Percentiles rank a stretch among this genome's conserved stretches.
Evolutionary conservation across 73 alveolate genomes (phyloP).

Genomic region (Uronychia setigera): DNA sequence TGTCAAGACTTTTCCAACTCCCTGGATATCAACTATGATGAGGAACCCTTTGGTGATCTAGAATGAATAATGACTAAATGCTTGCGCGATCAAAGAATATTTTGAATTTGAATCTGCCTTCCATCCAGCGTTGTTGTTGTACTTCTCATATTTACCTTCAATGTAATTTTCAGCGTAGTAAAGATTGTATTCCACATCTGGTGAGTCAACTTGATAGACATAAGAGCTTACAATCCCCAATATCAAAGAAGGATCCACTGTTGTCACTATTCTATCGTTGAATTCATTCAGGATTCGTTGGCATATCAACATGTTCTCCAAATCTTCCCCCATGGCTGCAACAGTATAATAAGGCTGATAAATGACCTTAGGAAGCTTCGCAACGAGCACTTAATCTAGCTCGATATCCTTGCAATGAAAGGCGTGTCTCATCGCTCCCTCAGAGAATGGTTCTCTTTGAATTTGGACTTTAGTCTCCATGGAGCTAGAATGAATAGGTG

Average conservation of each 20-base stretch:
- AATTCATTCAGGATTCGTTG: constrained; percentile 56
- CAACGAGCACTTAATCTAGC: constrained; percentile 50
- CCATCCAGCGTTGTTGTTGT: constrained; percentile 73
- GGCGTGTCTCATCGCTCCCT: constrained; percentile 68
- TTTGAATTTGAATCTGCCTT: background rate
- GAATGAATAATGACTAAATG: constrained; percentile 61
- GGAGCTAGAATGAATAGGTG: constrained; percentile 1
- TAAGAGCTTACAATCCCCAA: constrained; percentile 51
- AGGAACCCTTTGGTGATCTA: constrained; percentile 54
- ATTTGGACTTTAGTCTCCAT: constrained; percentile 13
- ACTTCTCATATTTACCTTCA: constrained; percentile 59
- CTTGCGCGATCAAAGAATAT: background rate
- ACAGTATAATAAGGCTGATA: background rate
- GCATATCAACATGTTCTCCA: constrained; percentile 61
- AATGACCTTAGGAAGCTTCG: constrained; percentile 20
- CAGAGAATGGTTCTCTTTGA: constrained; percentile 54
- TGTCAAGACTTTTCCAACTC: constrained; percentile 43
- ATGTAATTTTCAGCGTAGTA: constrained; percentile 60
- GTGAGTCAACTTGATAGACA: constrained; percentile 40
- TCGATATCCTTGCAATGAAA: constrained; percentile 45
- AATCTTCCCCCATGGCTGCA: constrained; percentile 30
- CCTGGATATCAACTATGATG: constrained; percentile 57
- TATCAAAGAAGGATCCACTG: constrained; percentile 23
- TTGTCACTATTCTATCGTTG: constrained; percentile 58
- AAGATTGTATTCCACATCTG: constrained; percentile 16